A percentile compares a stretch with the other conserved stretches of the same genome.
phyloP scores from a whole-genome alignment of 257 asterid species.

The Solanum pennellii region DNA sequence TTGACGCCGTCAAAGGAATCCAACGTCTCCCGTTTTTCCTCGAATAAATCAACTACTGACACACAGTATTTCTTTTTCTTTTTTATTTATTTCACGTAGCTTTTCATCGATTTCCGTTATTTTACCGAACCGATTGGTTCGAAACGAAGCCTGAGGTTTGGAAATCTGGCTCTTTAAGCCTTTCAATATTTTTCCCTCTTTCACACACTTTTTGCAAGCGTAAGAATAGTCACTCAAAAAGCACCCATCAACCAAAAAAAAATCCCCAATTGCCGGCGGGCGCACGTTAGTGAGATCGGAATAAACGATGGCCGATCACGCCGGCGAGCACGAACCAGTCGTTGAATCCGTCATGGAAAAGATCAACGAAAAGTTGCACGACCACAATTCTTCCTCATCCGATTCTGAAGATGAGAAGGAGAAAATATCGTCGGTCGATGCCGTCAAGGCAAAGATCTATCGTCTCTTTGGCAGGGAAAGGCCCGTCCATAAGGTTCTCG shows the following conservation, averaged over 20 bases:
- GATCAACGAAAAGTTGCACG: slow-evolving; percentile 59
- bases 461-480: slow-evolving; percentile 82
- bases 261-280: slow-evolving; percentile 16
- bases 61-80: background rate
- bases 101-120: slow-evolving; percentile 15
- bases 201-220: background rate
- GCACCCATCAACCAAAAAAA: background rate
- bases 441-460: slow-evolving; percentile 62
- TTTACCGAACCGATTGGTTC: slow-evolving; percentile 1
- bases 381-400: slow-evolving; percentile 61
- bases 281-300: slow-evolving; percentile 19
- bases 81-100: background rate
- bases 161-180: slow-evolving; percentile 5
- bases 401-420: slow-evolving; percentile 57
- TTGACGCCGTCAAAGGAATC: background rate
- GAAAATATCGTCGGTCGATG: slow-evolving; percentile 26
- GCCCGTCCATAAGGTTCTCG: slow-evolving; percentile 76
- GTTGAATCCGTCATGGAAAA: slow-evolving; percentile 59
- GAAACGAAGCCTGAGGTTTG: slow-evolving; percentile 23
- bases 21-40: slow-evolving; percentile 5
- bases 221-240: background rate
- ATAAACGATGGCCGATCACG: slow-evolving; percentile 56
- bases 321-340: slow-evolving; percentile 38
- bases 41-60: background rate
- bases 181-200: background rate